Conservation (phyloP, 495 filamentous ascomycete species). For the Tuber brumale region DNA sequence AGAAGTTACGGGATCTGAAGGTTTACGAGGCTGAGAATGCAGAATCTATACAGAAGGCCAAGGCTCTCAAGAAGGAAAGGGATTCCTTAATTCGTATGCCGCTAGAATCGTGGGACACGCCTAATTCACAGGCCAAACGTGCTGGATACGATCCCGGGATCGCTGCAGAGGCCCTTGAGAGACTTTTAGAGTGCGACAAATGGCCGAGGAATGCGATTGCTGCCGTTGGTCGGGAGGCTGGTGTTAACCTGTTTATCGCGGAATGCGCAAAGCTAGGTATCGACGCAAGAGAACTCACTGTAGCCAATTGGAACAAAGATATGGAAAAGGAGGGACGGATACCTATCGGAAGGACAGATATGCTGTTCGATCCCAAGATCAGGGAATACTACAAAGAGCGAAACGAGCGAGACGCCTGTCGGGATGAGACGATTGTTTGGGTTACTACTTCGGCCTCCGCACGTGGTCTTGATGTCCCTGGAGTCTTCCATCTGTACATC, state of each 20-base stretch:
- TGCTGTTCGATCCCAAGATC: slow-evolving; percentile 13
- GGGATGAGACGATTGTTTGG: slow-evolving; percentile 30
- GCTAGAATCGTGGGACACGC: slow-evolving; percentile 7
- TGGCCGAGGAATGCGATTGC: slow-evolving; percentile 35
- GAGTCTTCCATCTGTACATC: slow-evolving; percentile 34
- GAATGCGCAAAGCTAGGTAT: slow-evolving; percentile 18
- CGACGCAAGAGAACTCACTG: slow-evolving; percentile 11
- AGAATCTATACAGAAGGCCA: not conserved
- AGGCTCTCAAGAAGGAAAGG: not conserved
- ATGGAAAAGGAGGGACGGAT: slow-evolving; percentile 9
- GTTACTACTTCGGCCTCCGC: slow-evolving; percentile 26
- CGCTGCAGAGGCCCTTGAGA: slow-evolving; percentile 13
- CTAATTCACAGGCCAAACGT: slow-evolving; percentile 3
- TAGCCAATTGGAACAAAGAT: slow-evolving; percentile 27
- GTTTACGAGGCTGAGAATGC: slow-evolving; percentile 2
- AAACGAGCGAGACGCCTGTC: slow-evolving; percentile 9
- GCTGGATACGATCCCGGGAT: slow-evolving; percentile 27
- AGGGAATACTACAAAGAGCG: not conserved
- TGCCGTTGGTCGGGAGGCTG: slow-evolving; percentile 13
- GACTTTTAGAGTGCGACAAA: slow-evolving; percentile 34
- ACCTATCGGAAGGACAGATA: slow-evolving; percentile 35
- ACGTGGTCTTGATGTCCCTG: slow-evolving; percentile 32
- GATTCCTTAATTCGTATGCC: not conserved
- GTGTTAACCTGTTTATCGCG: not conserved
- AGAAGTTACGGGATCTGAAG: not conserved